Evolutionary conservation across 768 basidiomycete species (phyloP).

Genomic region (Lactarius sp.): DNA sequence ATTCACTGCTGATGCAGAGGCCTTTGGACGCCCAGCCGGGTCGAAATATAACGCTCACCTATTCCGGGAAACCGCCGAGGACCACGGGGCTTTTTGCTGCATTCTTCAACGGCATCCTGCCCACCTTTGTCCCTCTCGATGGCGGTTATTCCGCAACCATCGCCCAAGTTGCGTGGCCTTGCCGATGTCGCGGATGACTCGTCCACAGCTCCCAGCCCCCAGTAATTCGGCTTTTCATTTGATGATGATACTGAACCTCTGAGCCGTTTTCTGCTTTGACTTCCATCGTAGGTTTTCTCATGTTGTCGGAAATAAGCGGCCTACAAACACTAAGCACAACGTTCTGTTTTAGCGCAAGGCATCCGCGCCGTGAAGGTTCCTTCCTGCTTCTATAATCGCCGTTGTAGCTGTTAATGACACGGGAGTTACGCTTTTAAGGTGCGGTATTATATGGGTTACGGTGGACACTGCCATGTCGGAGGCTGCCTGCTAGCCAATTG

Average conservation of each 20-base stretch:
- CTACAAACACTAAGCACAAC: not conserved
- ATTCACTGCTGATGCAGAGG: too few species aligned
- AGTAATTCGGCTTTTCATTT: slow-evolving; percentile 2
- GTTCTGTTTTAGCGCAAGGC: slow-evolving; percentile 5
- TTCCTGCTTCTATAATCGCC: slow-evolving; percentile 12
- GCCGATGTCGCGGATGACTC: slow-evolving; percentile 4
- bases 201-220: not conserved
- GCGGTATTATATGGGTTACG: not conserved
- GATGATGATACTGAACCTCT: slow-evolving; percentile 5
- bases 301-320: slow-evolving; percentile 6
- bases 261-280: not conserved
- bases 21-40: not conserved
- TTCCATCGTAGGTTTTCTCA: not conserved
- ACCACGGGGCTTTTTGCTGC: not conserved
- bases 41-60: not conserved
- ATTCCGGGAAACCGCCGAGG: not conserved
- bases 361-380: not conserved
- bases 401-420: slow-evolving; percentile 7
- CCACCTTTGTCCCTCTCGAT: slow-evolving; percentile 1
- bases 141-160: not conserved
- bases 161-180: not conserved
- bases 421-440: slow-evolving; percentile 6
- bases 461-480: not conserved
- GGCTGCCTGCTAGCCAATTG: not conserved
- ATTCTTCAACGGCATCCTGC: slow-evolving; percentile 5